phyloP scores from a whole-genome alignment of 148 eudicot genomes.

The Cornus controversa region DNA sequence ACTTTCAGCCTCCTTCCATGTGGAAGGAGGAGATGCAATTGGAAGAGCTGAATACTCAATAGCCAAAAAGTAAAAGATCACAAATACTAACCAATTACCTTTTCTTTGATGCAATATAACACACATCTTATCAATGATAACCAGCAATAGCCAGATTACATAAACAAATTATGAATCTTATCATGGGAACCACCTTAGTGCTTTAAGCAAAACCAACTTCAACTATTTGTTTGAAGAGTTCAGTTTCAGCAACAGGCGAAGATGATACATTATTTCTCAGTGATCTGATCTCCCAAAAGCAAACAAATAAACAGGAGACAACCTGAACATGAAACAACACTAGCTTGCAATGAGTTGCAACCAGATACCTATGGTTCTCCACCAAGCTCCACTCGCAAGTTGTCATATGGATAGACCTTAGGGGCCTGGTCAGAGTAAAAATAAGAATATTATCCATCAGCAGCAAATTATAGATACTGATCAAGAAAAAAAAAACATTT shows the following conservation, averaged over 20 bases:
- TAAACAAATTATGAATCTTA: neutral
- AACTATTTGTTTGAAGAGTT: neutral
- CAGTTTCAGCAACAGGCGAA: neutral
- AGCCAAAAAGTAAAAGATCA: no score
- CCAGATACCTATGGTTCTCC: constrained; percentile 53
- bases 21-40: no score
- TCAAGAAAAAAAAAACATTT: neutral
- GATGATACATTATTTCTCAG: constrained; percentile 2
- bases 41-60: no score
- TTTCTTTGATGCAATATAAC: neutral
- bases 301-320: constrained; percentile 2
- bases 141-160: neutral
- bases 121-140: neutral
- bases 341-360: neutral
- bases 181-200: neutral
- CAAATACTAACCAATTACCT: neutral
- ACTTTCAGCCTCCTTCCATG: no score
- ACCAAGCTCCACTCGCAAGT: constrained; percentile 79
- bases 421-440: constrained; percentile 53
- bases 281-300: neutral
- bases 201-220: neutral
- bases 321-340: neutral
- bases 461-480: neutral
- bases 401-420: constrained; percentile 82
- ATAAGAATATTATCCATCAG: neutral